These are phyloP conservation scores for Sphagnum contortum DNA, from an alignment of 225 moss, liverwort and hornwort genomes.

Conservation along the genomic window DNA sequence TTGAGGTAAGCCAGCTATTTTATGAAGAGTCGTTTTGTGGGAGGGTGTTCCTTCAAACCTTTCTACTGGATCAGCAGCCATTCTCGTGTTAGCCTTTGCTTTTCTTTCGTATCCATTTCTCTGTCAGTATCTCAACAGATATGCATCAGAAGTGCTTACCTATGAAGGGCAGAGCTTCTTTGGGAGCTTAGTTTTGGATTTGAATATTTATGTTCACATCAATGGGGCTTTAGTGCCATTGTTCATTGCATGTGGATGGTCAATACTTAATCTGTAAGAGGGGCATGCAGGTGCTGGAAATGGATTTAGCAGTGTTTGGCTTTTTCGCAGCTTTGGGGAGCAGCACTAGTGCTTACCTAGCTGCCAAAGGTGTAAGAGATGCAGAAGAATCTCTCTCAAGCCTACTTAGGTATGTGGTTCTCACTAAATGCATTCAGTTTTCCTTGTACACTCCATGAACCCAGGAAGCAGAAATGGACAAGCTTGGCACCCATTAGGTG, in stretches of 20 bases:
- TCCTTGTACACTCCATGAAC: background rate
- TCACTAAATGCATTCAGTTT: background rate
- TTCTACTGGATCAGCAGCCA: no score
- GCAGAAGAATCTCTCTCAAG: conserved; percentile 49
- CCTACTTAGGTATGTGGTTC: conserved; percentile 24
- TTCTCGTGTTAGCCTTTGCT: no score
- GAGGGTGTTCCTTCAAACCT: no score
- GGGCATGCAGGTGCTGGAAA: conserved; percentile 39
- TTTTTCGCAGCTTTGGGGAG: conserved; percentile 56
- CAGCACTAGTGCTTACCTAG: conserved; percentile 42
- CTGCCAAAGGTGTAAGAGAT: conserved; percentile 48
- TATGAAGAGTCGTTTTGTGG: no score
- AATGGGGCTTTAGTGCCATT: no score
- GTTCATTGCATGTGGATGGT: conserved; percentile 1
- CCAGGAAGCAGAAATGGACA: background rate
- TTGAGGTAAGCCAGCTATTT: conserved; percentile 25
- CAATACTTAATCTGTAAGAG: background rate
- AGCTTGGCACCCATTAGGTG: no score
- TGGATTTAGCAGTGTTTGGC: conserved; percentile 44
- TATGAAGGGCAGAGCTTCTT: no score
- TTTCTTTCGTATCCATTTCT: no score
- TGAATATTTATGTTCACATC: no score
- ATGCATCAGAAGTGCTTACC: no score
- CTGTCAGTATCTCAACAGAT: no score
- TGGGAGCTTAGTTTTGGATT: no score